Percentiles rank a stretch among this genome's conserved stretches.
Conservation (phyloP, 305 asterid species). For the Plantago coronopus region DNA sequence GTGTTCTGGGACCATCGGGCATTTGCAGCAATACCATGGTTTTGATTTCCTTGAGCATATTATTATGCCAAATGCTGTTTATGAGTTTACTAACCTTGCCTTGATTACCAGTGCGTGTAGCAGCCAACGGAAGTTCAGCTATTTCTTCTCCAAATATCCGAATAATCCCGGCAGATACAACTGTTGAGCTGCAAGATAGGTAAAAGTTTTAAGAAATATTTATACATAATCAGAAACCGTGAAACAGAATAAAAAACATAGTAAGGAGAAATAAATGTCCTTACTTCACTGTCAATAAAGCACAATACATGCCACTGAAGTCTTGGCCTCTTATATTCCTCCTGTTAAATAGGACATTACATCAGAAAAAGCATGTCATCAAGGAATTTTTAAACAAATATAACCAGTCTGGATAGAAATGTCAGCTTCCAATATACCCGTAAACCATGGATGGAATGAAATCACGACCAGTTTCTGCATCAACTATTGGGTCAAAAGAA, state of each 20-base stretch:
- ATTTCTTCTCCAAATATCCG: conserved; percentile 85
- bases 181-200: conserved; percentile 69
- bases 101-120: conserved; percentile 68
- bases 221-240: conserved; percentile 17
- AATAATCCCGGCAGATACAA: conserved; percentile 88
- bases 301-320: conserved; percentile 94
- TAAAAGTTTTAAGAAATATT: conserved; percentile 21
- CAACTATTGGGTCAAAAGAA: conserved; percentile 88
- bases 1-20: background rate
- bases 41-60: too few species aligned
- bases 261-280: conserved; percentile 17
- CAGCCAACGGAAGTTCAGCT: conserved; percentile 96
- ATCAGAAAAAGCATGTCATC: conserved; percentile 18
- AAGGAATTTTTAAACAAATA: conserved; percentile 18
- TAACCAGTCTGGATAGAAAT: conserved; percentile 15
- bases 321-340: conserved; percentile 95
- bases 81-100: conserved; percentile 56
- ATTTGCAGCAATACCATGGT: too few species aligned
- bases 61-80: background rate
- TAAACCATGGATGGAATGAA: conserved; percentile 94
- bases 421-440: conserved; percentile 53
- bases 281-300: conserved; percentile 84
- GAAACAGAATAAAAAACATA: background rate
- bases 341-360: conserved; percentile 35
- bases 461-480: conserved; percentile 90